Evolutionary conservation across 202 grass and related monocot genomes (phyloP).

Genomic region (Musa balbisiana): DNA sequence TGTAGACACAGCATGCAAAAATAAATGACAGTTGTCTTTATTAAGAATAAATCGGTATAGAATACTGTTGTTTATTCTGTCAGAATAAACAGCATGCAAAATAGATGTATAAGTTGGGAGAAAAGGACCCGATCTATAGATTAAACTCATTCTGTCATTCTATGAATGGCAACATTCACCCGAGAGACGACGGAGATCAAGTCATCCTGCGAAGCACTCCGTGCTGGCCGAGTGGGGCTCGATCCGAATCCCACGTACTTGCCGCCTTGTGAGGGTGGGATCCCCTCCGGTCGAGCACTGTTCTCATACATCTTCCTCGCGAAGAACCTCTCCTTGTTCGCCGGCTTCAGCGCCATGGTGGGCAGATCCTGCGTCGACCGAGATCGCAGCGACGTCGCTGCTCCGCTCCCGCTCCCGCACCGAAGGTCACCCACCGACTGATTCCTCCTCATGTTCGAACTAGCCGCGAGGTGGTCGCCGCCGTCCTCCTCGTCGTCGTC

Average conservation of each 20-base stretch:
- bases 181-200: conserved; percentile 70
- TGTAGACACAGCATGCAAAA: not conserved
- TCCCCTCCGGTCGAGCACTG: conserved; percentile 54
- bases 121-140: too few species aligned
- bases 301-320: conserved; percentile 74
- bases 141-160: too few species aligned
- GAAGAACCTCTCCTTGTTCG: conserved; percentile 67
- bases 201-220: conserved; percentile 54
- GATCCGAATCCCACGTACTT: conserved; percentile 95
- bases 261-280: conserved; percentile 85
- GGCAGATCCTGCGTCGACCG: conserved; percentile 76
- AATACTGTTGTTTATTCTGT: not conserved
- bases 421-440: conserved; percentile 57
- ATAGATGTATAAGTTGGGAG: too few species aligned
- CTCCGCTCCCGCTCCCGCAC: conserved; percentile 15
- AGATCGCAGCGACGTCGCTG: conserved; percentile 46
- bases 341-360: conserved; percentile 49
- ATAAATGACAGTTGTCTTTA: not conserved
- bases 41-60: not conserved
- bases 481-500: conserved; percentile 38
- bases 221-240: conserved; percentile 32
- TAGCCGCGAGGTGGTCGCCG: conserved; percentile 18
- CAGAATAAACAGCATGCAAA: too few species aligned
- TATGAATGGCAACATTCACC: conserved; percentile 26
- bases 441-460: conserved; percentile 66